Evolutionary conservation across 257 asterid genomes (phyloP).

Genomic region (Solanum pimpinellifolium): DNA sequence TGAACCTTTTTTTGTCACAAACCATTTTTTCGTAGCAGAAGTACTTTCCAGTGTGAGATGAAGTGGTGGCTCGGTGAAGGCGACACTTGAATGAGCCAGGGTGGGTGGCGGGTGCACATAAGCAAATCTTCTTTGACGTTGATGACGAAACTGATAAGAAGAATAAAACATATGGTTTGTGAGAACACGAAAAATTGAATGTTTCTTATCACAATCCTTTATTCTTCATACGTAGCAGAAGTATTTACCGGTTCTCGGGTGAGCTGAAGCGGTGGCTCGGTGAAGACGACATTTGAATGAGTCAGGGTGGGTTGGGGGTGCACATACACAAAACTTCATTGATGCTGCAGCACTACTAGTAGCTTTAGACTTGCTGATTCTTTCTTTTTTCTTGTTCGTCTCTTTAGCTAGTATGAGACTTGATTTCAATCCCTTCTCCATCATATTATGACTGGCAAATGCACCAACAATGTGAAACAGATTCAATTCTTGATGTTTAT

Average conservation of each 20-base stretch:
- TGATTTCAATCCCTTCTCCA: not conserved
- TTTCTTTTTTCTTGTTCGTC: not conserved
- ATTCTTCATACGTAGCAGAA: not conserved
- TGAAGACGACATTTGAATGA: conserved; percentile 9
- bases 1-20: not conserved
- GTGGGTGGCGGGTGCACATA: conserved; percentile 4
- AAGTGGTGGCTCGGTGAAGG: not conserved
- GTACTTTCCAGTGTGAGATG: not conserved
- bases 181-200: not conserved
- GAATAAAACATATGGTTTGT: not conserved
- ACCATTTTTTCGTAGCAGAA: not conserved
- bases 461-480: not conserved
- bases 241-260: not conserved
- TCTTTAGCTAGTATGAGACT: not conserved
- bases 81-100: conserved; percentile 9
- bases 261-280: not conserved
- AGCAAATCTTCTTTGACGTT: not conserved
- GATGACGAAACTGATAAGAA: not conserved
- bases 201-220: not conserved
- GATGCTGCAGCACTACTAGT: not conserved
- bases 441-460: not conserved
- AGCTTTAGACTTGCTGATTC: not conserved
- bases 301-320: conserved; percentile 2
- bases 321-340: conserved; percentile 1
- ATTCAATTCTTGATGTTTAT: not conserved